Conservation (phyloP, 495 filamentous ascomycete species). For the Podospora bellae-mahoneyi region DNA sequence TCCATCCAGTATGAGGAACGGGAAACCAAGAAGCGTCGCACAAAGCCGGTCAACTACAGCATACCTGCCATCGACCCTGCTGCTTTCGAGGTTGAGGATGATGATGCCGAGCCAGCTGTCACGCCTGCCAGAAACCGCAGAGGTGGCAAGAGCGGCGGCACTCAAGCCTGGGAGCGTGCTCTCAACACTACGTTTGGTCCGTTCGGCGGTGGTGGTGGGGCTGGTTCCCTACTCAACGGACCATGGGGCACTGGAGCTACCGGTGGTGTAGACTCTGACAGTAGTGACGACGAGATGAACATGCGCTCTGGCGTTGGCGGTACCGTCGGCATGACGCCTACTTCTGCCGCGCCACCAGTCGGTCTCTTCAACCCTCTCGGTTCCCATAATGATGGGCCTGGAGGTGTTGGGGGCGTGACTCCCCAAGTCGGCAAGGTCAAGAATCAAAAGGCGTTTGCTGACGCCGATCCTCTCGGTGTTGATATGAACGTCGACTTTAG, state of each 20-base stretch:
- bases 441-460: conserved; percentile 70
- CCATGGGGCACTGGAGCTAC: conserved; percentile 73
- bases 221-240: conserved; percentile 67
- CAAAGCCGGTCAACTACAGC: conserved; percentile 45
- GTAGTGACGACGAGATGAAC: conserved; percentile 85
- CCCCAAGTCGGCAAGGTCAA: conserved; percentile 88
- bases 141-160: conserved; percentile 51
- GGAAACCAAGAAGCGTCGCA: conserved; percentile 37
- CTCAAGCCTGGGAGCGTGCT: conserved; percentile 61
- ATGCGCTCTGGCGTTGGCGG: conserved; percentile 58
- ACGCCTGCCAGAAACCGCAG: conserved; percentile 67
- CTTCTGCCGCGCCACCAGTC: conserved; percentile 54
- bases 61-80: conserved; percentile 72
- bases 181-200: conserved; percentile 86
- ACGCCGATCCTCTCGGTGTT: conserved; percentile 91
- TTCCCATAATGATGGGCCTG: conserved; percentile 40
- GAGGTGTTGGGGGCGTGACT: conserved; percentile 63
- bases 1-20: conserved; percentile 55
- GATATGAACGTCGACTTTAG: conserved; percentile 89
- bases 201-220: conserved; percentile 78
- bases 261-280: conserved; percentile 86
- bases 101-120: conserved; percentile 54
- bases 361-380: conserved; percentile 30
- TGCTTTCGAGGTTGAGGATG: conserved; percentile 64
- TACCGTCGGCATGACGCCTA: conserved; percentile 71